A percentile compares a stretch with the other conserved stretches of the same genome.
These are phyloP conservation scores for Alopecurus myosuroides DNA, from an alignment of 176 grass and related monocot genomes.

Conservation along the genomic window DNA sequence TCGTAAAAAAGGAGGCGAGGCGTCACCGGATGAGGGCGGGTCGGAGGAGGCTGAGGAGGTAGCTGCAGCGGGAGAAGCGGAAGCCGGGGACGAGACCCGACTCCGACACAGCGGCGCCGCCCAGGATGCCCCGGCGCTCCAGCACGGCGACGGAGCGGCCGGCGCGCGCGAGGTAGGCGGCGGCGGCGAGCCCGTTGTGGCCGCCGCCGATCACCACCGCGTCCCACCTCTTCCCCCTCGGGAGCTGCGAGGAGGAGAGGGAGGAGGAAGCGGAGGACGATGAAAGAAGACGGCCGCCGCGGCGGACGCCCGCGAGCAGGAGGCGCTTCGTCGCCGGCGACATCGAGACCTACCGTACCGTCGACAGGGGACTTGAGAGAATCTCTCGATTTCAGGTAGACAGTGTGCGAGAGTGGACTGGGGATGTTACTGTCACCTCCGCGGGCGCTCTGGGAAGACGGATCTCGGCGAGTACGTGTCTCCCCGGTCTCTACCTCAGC, in stretches of 20 bases:
- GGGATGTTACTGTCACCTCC: no score
- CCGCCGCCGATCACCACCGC: slow-evolving; percentile 88
- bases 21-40: slow-evolving; percentile 56
- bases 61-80: slow-evolving; percentile 90
- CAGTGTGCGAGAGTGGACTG: background rate
- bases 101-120: slow-evolving; percentile 80
- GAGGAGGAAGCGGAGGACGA: background rate
- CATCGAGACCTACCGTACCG: slow-evolving; percentile 23
- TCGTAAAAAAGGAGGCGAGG: background rate
- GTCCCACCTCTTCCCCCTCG: slow-evolving; percentile 57
- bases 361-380: background rate
- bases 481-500: no score
- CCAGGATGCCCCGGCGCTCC: slow-evolving; percentile 65
- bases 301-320: background rate
- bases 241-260: slow-evolving; percentile 7
- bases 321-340: slow-evolving; percentile 38
- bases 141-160: slow-evolving; percentile 75
- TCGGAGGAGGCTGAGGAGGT: slow-evolving; percentile 87
- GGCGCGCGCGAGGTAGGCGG: slow-evolving; percentile 82
- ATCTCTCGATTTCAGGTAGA: background rate
- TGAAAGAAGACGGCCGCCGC: background rate
- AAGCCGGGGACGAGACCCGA: slow-evolving; percentile 77
- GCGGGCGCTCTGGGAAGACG: no score
- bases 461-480: no score
- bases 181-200: slow-evolving; percentile 90